Evolutionary conservation across 208 protist species (phyloP).

Genomic region (Acanthamoeba quina): DNA sequence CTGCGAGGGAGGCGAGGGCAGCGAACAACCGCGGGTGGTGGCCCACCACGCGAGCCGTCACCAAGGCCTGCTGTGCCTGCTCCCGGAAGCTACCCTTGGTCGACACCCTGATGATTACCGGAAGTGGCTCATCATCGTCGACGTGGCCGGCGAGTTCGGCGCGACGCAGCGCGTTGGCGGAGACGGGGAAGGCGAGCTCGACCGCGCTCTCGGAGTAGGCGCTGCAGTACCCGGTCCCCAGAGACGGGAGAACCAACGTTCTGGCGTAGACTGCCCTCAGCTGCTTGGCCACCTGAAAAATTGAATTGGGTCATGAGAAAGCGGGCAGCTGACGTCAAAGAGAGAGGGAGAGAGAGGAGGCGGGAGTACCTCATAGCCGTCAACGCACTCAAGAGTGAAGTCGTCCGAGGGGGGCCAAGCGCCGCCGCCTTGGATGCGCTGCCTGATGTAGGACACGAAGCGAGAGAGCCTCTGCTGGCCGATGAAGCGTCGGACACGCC

Average conservation of each 20-base stretch:
- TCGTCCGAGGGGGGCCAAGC: neutral
- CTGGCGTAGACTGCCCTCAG: neutral
- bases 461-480: neutral
- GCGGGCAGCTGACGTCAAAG: neutral
- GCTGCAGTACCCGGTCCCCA: neutral
- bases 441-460: neutral
- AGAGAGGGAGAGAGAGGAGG: too few species aligned
- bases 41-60: constrained; percentile 1
- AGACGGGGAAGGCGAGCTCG: neutral
- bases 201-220: neutral
- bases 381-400: neutral
- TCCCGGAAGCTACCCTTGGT: neutral
- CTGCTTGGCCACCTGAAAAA: neutral
- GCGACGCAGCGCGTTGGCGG: neutral
- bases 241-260: neutral
- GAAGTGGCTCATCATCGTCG: neutral
- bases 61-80: neutral
- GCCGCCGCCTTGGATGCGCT: neutral
- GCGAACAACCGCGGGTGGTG: neutral
- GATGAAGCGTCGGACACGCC: neutral
- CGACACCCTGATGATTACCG: neutral
- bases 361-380: neutral
- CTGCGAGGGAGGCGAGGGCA: neutral
- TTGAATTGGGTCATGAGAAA: too few species aligned
- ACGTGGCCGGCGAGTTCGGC: neutral